phyloP scores from a whole-genome alignment of 1,139 yeast genomes.

The Magnusiomyces sp. region DNA sequence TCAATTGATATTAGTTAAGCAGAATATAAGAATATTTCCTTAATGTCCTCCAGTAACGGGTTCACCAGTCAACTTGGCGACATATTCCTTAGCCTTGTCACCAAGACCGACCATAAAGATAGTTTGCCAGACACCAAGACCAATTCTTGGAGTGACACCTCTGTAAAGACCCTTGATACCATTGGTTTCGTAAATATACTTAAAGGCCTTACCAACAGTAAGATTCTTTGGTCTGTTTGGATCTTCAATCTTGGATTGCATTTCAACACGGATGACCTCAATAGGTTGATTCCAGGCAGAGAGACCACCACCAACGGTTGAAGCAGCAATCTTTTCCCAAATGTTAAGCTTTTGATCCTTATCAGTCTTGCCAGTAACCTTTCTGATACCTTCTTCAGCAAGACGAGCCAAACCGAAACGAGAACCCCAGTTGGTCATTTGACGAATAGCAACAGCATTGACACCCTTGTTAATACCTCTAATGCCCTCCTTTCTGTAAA shows the following conservation, averaged over 20 bases:
- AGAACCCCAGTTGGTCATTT: slow-evolving; percentile 98
- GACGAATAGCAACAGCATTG: slow-evolving; percentile 98
- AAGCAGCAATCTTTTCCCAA: slow-evolving; percentile 70
- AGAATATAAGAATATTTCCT: too few species aligned
- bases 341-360: slow-evolving; percentile 55
- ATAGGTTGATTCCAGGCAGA: slow-evolving; percentile 99
- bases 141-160: slow-evolving; percentile 96
- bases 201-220: slow-evolving; percentile 69
- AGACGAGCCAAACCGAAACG: slow-evolving; percentile 88
- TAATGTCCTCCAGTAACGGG: slow-evolving; percentile 38
- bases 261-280: slow-evolving; percentile 93
- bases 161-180: slow-evolving; percentile 89
- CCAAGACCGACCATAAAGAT: slow-evolving; percentile 99
- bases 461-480: slow-evolving; percentile 96
- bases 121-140: slow-evolving; percentile 96
- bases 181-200: slow-evolving; percentile 70
- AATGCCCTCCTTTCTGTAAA: slow-evolving; percentile 77
- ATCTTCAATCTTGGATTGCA: slow-evolving; percentile 89
- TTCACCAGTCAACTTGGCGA: slow-evolving; percentile 51
- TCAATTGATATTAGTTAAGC: too few species aligned
- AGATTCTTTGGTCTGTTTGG: slow-evolving; percentile 93
- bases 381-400: slow-evolving; percentile 78
- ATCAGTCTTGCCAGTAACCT: slow-evolving; percentile 49
- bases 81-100: slow-evolving; percentile 71
- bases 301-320: slow-evolving; percentile 91